These are phyloP conservation scores for Allium fistulosum DNA, from an alignment of 106 monocot species.

Conservation along the genomic window DNA sequence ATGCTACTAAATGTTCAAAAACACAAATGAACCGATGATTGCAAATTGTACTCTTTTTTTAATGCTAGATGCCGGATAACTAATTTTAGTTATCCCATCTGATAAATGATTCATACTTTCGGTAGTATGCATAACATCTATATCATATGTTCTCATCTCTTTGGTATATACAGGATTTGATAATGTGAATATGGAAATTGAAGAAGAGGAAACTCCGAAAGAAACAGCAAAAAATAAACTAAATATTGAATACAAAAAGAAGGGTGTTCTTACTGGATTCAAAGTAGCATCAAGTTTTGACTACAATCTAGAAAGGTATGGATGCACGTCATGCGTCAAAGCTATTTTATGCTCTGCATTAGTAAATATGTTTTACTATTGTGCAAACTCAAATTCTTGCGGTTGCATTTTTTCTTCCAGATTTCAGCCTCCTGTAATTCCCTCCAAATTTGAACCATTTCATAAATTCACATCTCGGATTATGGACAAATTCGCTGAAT, in stretches of 20 bases:
- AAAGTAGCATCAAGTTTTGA: conserved; percentile 64
- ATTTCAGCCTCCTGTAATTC: conserved; percentile 77
- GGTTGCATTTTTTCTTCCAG: conserved; percentile 21
- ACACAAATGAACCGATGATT: too few species aligned
- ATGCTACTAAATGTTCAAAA: too few species aligned
- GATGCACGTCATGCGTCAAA: neutral
- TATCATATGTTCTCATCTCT: neutral
- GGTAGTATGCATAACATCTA: too few species aligned
- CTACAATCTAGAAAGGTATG: conserved; percentile 69
- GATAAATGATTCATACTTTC: too few species aligned
- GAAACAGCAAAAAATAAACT: conserved; percentile 12
- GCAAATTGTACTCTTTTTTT: too few species aligned
- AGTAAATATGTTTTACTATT: too few species aligned
- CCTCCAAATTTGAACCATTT: conserved; percentile 46
- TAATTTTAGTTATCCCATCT: too few species aligned
- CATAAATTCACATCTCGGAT: conserved; percentile 59
- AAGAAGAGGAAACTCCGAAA: conserved; percentile 58
- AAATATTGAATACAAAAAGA: conserved; percentile 35
- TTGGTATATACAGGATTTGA: conserved; percentile 46
- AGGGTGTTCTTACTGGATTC: conserved; percentile 46
- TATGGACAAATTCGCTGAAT: conserved; percentile 23
- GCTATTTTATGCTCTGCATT: neutral
- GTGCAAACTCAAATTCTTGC: too few species aligned
- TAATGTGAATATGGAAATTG: conserved; percentile 50
- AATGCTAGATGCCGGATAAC: too few species aligned